phyloP scores from a whole-genome alignment of 202 grass and related monocot species.

The Dendrocalamus latiflorus region DNA sequence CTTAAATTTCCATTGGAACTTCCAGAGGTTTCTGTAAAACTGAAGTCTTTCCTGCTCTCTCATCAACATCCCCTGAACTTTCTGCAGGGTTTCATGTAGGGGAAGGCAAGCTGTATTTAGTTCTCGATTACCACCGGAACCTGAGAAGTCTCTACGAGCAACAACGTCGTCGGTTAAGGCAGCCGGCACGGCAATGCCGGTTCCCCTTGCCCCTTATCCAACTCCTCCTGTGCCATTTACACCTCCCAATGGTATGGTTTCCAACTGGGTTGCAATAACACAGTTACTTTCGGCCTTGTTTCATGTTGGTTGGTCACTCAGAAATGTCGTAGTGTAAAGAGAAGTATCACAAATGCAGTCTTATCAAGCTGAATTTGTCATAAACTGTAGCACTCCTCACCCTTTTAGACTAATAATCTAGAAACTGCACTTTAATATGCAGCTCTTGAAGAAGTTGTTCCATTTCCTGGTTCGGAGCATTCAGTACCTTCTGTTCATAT shows the following conservation, averaged over 20 bases:
- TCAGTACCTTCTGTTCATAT: neutral
- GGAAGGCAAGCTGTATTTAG: neutral
- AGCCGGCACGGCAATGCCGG: conserved; percentile 77
- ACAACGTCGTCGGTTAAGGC: conserved; percentile 29
- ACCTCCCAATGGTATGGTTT: conserved; percentile 75
- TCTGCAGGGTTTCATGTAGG: conserved; percentile 38
- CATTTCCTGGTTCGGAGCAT: conserved; percentile 21
- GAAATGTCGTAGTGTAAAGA: no score
- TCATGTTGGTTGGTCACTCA: neutral
- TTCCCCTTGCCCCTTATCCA: no score
- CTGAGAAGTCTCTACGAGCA: neutral
- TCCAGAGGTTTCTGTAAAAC: neutral
- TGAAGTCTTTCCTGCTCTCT: neutral
- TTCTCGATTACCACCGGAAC: neutral
- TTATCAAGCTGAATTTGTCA: neutral
- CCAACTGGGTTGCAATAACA: neutral
- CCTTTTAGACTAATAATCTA: neutral
- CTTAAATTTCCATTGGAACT: neutral
- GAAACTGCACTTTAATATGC: neutral
- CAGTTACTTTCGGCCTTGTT: neutral
- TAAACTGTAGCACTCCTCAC: neutral
- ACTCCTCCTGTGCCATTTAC: no score
- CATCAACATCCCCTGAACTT: neutral
- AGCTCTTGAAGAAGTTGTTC: neutral
- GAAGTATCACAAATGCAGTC: neutral